Base-by-base conservation (phyloP, 306 rosid genomes). In the Acacia acuminata region DNA sequence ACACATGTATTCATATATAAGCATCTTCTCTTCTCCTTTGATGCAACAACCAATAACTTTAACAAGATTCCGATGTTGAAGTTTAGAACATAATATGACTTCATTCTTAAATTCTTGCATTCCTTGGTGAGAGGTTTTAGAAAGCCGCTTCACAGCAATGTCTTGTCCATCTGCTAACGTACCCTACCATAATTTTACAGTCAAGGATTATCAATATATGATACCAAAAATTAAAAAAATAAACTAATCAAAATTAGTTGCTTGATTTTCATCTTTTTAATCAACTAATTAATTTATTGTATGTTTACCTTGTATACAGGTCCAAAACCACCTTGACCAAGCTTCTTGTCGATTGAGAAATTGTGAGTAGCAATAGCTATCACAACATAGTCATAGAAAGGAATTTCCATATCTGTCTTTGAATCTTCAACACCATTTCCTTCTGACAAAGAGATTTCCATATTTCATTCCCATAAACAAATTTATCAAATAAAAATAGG, bases 311-410 rank as follows among this genome's bases (percentile, higher is more conserved):
- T 76, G 60, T 84, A 91, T 22, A 93, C 94, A 4, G 86, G 86
- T 24, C 94, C 96, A 79, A 93, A 93, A 22, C 91, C 94, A 38
- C 95, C 68, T 61, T 61, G 19, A 5, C 38, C 38, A 63, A 63
- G 68, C 68, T 63, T 63, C 5, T 13, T 63, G 2, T 27, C 38
- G 0, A 1, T 0, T 25, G 68, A 63, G 20, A 63, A 63, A 14
- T 63, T 13, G 0, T 25, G 1, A 12, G 68, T 63, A 27, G 38
- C 68, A 4, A 9, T 5, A 3, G 38, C 17, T 10, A 63, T 63
- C 27, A 63, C 19, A 11, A 8, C 17, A 63, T 25, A 0, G 68
- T 63, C 68, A 63, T 25, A 63, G 38, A 25, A 9, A 25, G 68
- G 68, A 25, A 63, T 15, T 4, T 63, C 38, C 38, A 27, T 63